Conservation (phyloP, 805 yeast species). For the Metschnikowia lunata region DNA sequence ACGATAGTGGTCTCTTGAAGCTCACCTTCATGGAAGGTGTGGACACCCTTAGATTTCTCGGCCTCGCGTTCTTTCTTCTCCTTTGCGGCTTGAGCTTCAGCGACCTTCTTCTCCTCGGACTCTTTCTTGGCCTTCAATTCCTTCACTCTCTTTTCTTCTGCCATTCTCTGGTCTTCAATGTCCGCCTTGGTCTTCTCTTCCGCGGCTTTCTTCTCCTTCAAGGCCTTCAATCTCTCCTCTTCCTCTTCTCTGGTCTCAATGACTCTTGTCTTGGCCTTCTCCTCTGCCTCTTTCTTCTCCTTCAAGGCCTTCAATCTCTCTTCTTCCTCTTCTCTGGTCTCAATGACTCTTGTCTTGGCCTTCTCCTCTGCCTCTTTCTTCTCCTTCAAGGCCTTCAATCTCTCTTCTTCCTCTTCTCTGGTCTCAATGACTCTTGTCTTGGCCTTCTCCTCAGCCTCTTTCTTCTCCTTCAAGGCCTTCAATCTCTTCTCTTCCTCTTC, state of each 20-base stretch:
- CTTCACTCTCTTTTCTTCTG: constrained; percentile 22
- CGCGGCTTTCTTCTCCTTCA: neutral
- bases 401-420: constrained; percentile 1
- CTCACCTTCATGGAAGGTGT: constrained; percentile 1
- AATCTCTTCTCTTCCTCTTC: constrained; percentile 1
- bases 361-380: neutral
- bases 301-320: constrained; percentile 1
- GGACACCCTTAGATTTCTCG: constrained; percentile 17
- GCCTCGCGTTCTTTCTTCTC: neutral
- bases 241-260: constrained; percentile 11
- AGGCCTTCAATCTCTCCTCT: constrained; percentile 4
- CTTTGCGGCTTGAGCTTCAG: constrained; percentile 28
- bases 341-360: constrained; percentile 22
- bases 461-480: too few species aligned
- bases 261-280: too few species aligned
- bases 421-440: constrained; percentile 6
- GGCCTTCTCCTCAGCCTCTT: constrained; percentile 14
- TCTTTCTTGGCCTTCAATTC: constrained; percentile 8
- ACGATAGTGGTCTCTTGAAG: constrained; percentile 21
- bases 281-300: constrained; percentile 3
- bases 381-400: too few species aligned
- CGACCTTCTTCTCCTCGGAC: constrained; percentile 24
- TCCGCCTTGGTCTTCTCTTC: constrained; percentile 2
- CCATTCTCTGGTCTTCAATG: constrained; percentile 1
- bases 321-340: constrained; percentile 24